Evolutionary conservation across 148 eudicot species (phyloP), one percentile per base, ranked within the genome.

Genomic region (Cornus controversa): DNA sequence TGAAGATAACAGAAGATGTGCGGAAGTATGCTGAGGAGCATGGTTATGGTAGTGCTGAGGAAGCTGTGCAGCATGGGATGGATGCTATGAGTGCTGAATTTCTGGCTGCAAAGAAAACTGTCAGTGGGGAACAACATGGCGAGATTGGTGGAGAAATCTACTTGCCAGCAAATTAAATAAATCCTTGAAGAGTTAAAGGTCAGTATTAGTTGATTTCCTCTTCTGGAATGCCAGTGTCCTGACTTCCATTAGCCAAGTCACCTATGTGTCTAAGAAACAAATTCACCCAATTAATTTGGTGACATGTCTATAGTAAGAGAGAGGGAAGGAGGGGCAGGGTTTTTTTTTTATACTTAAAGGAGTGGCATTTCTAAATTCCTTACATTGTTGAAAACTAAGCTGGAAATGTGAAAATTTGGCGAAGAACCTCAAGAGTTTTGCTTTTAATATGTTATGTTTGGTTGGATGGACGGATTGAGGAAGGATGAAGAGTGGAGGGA

Each of bases 1-100:
- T 96, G 99, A 96, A 93, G 88, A 96, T 96, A 75, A 96, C 99
- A 0, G 98, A 96, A 80, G 99, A 96, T 74, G 98, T 96, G 25
- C 85, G 98, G 80, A 93, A 90, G 83, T 96, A 96, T 78, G 99
- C 99, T 25, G 99, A 91, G 83, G 94, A 96, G 83, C 97, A 93
- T 83, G 99, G 99, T 8, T 96, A 96, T 84, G 99, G 99, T 53
- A 83, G 79, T 77, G 99, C 97, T 0, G 98, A 96, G 85, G 98
- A 96, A 81, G 99, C 97, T 66, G 88, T 96, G 72, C 72, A 77
- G 84, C 86, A 85, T 2, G 99, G 99, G 62, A 96, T 96, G 99
- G 95, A 96, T 10, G 94, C 93, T 50, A 96, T 93, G 99, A 96
- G 99, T 75, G 92, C 94, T 10, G 97, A 90, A 83, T 96, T 96